Evolutionary conservation across 805 yeast species (phyloP).

Genomic region (Spathaspora gorwiae): DNA sequence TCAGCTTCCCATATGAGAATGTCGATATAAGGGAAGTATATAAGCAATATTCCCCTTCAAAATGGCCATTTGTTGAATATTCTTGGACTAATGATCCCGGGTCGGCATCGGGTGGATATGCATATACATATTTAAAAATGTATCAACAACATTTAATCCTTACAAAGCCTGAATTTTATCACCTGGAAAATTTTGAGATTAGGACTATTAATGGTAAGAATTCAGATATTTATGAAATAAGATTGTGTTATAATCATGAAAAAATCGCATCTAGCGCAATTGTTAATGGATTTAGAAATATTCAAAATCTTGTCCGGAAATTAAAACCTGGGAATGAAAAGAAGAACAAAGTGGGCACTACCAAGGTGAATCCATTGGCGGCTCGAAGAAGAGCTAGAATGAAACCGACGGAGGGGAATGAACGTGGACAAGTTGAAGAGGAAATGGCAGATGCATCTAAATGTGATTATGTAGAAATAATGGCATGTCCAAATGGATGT

Average conservation of each 20-base stretch:
- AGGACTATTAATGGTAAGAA: constrained; percentile 61
- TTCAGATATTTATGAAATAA: constrained; percentile 67
- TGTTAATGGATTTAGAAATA: constrained; percentile 89
- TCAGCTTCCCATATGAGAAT: constrained; percentile 3
- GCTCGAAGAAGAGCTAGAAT: constrained; percentile 43
- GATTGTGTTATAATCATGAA: constrained; percentile 41
- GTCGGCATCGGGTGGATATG: constrained; percentile 86
- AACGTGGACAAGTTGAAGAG: constrained; percentile 1
- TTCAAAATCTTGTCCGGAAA: constrained; percentile 87
- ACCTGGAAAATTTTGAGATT: constrained; percentile 22
- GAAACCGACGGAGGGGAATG: constrained; percentile 14
- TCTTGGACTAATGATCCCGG: constrained; percentile 78
- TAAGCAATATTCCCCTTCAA: constrained; percentile 43
- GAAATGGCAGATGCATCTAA: constrained; percentile 52
- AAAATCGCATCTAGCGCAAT: constrained; percentile 52
- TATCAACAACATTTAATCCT: constrained; percentile 23
- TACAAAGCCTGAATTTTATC: constrained; percentile 12
- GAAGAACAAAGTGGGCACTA: constrained; percentile 7
- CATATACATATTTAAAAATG: constrained; percentile 57
- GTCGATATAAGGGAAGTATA: constrained; percentile 17
- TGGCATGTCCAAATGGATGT: constrained; percentile 99
- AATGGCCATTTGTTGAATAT: constrained; percentile 56
- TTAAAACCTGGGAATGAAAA: constrained; percentile 43
- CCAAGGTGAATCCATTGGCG: constrained; percentile 32
- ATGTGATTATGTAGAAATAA: constrained; percentile 84